Percentiles rank a stretch among this genome's conserved stretches.
These are phyloP conservation scores for Oehlia diaphana DNA, from an alignment of 192 early-diverging fungal species.

Conservation along the genomic window DNA sequence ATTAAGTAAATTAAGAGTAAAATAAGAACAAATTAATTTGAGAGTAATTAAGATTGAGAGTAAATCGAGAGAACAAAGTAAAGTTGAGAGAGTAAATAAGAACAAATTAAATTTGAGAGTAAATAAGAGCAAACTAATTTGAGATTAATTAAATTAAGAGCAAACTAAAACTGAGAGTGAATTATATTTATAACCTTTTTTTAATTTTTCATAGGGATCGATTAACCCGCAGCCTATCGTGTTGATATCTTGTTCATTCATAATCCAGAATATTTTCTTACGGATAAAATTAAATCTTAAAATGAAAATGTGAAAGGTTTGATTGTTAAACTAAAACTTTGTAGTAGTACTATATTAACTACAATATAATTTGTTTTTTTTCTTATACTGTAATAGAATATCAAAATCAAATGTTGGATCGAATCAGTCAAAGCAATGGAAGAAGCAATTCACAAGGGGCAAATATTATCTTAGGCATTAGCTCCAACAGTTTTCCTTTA, in stretches of 20 bases:
- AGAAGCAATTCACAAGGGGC: conserved; percentile 36
- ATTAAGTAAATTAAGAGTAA: too few species aligned
- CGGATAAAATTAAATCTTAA: conserved; percentile 32
- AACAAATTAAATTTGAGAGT: too few species aligned
- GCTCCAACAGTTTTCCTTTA: conserved; percentile 42
- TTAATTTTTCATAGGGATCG: conserved; percentile 33
- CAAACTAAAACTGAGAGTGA: too few species aligned
- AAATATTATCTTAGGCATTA: conserved; percentile 42
- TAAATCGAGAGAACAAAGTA: too few species aligned
- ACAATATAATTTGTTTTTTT: too few species aligned
- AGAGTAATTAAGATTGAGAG: too few species aligned
- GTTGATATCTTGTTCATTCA: conserved; percentile 43
- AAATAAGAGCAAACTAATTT: too few species aligned
- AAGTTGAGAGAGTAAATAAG: too few species aligned
- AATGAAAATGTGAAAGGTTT: conserved; percentile 39
- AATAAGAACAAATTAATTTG: too few species aligned
- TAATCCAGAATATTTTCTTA: conserved; percentile 45
- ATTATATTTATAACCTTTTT: too few species aligned
- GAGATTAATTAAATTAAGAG: too few species aligned
- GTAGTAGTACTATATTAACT: too few species aligned
- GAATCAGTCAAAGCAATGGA: conserved; percentile 37
- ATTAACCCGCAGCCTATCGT: conserved; percentile 34
- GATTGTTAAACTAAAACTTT: not conserved
- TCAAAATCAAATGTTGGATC: conserved; percentile 34
- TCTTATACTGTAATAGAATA: not conserved